Evolutionary conservation across 2,329 filamentous ascomycete genomes (phyloP).

Genomic region (Scedosporium minutisporum): DNA sequence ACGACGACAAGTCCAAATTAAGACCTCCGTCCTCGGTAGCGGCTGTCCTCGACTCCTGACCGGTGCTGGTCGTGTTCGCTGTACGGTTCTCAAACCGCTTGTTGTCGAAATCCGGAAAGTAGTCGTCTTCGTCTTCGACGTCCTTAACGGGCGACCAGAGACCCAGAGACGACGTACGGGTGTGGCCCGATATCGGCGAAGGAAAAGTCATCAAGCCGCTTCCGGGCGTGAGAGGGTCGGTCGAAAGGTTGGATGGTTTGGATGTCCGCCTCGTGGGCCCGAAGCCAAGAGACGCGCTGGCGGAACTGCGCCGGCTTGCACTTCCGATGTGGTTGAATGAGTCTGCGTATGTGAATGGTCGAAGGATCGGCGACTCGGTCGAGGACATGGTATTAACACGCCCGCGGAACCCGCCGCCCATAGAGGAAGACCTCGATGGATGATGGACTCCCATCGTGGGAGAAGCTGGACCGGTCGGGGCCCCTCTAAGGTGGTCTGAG

Average conservation of each 20-base stretch:
- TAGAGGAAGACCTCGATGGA: conserved; percentile 12
- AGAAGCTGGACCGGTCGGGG: conserved; percentile 23
- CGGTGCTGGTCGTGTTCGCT: not conserved
- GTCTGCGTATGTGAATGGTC: conserved; percentile 29
- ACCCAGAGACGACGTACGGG: conserved; percentile 31
- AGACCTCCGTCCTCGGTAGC: not conserved
- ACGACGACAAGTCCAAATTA: not conserved
- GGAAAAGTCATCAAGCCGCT: conserved; percentile 9
- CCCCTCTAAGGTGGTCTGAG: conserved; percentile 54
- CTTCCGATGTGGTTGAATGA: conserved; percentile 23
- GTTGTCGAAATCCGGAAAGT: conserved; percentile 43
- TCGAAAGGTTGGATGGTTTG: not conserved
- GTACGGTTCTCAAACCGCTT: conserved; percentile 15
- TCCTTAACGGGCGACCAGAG: conserved; percentile 37
- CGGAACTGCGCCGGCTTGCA: conserved; percentile 35
- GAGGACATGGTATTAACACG: conserved; percentile 7
- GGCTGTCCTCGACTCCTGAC: not conserved
- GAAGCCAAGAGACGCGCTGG: conserved; percentile 24
- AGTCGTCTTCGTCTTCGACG: conserved; percentile 39
- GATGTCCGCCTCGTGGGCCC: not conserved
- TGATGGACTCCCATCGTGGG: conserved; percentile 26
- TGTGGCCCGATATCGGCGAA: conserved; percentile 22
- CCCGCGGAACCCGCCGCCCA: conserved; percentile 10
- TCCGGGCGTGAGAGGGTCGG: conserved; percentile 4
- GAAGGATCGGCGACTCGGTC: conserved; percentile 17